Conservation (phyloP, 208 protist species). For the Zelonia costaricensis region DNA sequence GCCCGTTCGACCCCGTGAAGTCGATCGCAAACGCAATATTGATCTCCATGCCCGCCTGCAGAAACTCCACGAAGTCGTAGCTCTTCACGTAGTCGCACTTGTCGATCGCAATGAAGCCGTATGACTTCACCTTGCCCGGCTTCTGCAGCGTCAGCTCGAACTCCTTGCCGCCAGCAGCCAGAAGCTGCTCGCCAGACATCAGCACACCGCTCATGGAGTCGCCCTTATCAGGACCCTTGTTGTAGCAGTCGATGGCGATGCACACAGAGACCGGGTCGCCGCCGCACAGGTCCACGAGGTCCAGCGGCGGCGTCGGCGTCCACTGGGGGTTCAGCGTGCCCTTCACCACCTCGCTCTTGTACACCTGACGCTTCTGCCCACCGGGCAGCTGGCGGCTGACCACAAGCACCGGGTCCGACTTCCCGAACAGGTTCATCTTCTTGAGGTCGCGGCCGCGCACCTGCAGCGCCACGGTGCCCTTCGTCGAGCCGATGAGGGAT, state of each 20-base stretch:
- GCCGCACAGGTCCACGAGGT: constrained; percentile 37
- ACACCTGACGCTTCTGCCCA: constrained; percentile 19
- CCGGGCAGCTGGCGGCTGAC: constrained; percentile 20
- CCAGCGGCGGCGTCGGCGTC: constrained; percentile 21
- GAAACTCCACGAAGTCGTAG: constrained; percentile 61
- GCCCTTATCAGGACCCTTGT: constrained; percentile 16
- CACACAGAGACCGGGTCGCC: constrained; percentile 15
- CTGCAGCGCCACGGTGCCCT: constrained; percentile 14
- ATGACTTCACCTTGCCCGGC: constrained; percentile 33
- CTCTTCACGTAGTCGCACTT: constrained; percentile 11
- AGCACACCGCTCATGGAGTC: constrained; percentile 29
- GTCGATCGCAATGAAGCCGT: constrained; percentile 31
- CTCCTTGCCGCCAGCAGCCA: constrained; percentile 9
- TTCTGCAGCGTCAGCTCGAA: constrained; percentile 24
- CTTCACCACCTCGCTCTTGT: constrained; percentile 33
- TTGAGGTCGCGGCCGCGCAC: constrained; percentile 32
- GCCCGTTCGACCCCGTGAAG: constrained; percentile 71
- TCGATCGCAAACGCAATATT: constrained; percentile 75
- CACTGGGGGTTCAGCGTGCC: constrained; percentile 42
- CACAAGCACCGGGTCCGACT: constrained; percentile 35
- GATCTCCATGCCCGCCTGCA: constrained; percentile 53
- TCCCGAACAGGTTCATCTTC: constrained; percentile 46
- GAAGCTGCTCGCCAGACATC: constrained; percentile 19
- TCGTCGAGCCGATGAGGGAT: constrained; percentile 1
- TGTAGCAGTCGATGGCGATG: constrained; percentile 33